Percentiles rank a stretch among this genome's conserved stretches.
Conservation (phyloP, 2,329 filamentous ascomycete species). For the Sporothrix pallida region DNA sequence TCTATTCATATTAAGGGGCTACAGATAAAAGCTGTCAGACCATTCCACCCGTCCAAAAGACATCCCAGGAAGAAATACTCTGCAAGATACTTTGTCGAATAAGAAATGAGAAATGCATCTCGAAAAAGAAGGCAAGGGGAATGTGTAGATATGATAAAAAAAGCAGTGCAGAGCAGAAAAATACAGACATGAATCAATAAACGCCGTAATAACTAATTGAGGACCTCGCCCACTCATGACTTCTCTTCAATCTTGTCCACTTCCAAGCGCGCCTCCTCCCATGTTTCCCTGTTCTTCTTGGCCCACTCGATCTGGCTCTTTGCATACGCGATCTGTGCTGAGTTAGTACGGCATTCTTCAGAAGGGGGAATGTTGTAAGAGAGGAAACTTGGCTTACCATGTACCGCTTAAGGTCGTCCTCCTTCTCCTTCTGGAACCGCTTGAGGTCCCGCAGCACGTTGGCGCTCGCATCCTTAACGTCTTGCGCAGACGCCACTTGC, state of each 20-base stretch:
- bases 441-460: slow-evolving; percentile 89
- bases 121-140: neutral
- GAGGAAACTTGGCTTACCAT: slow-evolving; percentile 71
- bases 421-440: slow-evolving; percentile 93
- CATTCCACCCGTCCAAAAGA: neutral
- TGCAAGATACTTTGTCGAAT: neutral
- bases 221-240: slow-evolving; percentile 40
- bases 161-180: neutral
- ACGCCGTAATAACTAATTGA: neutral
- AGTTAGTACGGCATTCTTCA: slow-evolving; percentile 38
- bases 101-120: neutral
- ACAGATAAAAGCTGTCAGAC: neutral
- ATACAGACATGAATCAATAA: neutral
- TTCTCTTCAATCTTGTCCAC: slow-evolving; percentile 82
- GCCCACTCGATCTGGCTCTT: slow-evolving; percentile 95
- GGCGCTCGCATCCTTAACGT: slow-evolving; percentile 89
- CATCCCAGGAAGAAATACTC: neutral
- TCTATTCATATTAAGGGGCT: neutral
- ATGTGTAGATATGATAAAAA: neutral
- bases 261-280: slow-evolving; percentile 87
- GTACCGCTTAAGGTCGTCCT: slow-evolving; percentile 89
- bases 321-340: slow-evolving; percentile 79
- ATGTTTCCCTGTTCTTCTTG: slow-evolving; percentile 85
- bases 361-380: neutral
- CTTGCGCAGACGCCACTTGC: slow-evolving; percentile 82